phyloP scores from a whole-genome alignment of 805 yeast genomes.

The Yamadazyma insecticola region DNA sequence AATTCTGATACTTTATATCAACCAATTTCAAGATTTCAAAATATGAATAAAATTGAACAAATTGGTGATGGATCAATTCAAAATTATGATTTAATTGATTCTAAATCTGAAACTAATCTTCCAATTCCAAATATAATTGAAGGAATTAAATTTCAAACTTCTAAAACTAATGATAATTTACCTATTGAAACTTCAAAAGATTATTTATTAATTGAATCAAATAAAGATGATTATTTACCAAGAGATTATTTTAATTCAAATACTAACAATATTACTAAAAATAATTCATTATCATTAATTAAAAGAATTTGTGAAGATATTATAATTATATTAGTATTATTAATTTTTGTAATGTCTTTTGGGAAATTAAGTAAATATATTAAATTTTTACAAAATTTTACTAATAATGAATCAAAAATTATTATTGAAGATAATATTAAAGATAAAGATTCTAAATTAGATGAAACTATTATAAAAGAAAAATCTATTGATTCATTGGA shows the following conservation, averaged over 20 bases:
- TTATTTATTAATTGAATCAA: background rate
- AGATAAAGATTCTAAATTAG: too few species aligned
- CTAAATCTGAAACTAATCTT: conserved; percentile 3
- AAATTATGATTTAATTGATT: background rate
- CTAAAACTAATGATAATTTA: conserved; percentile 3
- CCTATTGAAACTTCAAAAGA: conserved; percentile 6
- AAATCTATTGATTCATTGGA: background rate
- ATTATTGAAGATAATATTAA: background rate
- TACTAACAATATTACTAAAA: conserved; percentile 1
- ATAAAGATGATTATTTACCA: conserved; percentile 3
- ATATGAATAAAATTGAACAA: conserved; percentile 5
- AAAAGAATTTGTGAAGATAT: conserved; percentile 45
- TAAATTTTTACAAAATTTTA: conserved; percentile 5
- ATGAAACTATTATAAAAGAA: background rate
- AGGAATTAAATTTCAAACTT: conserved; percentile 29
- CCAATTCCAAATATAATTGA: conserved; percentile 27
- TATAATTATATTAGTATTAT: conserved; percentile 37
- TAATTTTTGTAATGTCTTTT: conserved; percentile 30
- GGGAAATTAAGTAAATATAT: conserved; percentile 30
- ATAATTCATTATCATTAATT: conserved; percentile 13
- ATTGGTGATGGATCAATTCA: conserved; percentile 22
- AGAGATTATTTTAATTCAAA: conserved; percentile 2
- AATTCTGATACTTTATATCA: conserved; percentile 28
- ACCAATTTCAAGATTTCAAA: conserved; percentile 28
- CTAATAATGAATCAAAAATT: conserved; percentile 1